Evolutionary conservation across 495 filamentous ascomycete genomes (phyloP), one percentile per base, ranked within the genome.

Genomic region (Letharia columbiana): DNA sequence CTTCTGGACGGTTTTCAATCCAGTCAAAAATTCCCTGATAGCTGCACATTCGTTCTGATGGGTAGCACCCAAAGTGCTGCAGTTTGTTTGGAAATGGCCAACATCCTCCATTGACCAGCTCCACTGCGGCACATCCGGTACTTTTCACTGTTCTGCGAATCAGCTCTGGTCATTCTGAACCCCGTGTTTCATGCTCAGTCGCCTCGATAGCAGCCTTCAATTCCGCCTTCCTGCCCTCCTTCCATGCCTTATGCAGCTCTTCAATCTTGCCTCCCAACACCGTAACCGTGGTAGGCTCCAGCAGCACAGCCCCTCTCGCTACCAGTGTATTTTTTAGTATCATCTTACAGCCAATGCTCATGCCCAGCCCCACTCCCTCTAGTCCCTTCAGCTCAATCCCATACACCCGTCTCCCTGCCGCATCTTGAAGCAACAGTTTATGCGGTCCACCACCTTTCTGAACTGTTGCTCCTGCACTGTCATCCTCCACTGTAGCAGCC

Each of bases 191-290:
- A 67, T 74, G 67, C 61, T 69, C 69, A 61, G 28, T 64, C 37
- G 69, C 72, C 44, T 78, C 82, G 57, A 88, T 83, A 47, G 79
- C 85, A 61, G 80, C 79, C 73, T 83, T 83, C 64, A 98, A 74
- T 66, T 82, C 80, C 66, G 80, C 82, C 73, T 96, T 88, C 70
- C 91, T 80, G 20, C 83, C 83, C 39, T 89, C 86, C 64, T 80
- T 82, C 92, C 94, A 98, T 42, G 77, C 77, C 71, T 83, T 84
- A 70, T 96, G 89, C 80, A 91, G 80, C 1, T 72, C 79, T 63
- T 96, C 92, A 62, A 98, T 86, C 81, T 91, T 96, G 0, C 94
- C 94, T 3, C 94, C 94, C 20, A 97, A 75, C 4, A 96, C 68
- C 45, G 79, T 81, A 57, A 83, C 84, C 23, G 71, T 83, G 17